Evolutionary conservation across 2,329 filamentous ascomycete species (phyloP), one percentile per base, ranked within the genome.

Genomic region (Macrophomina tecta): DNA sequence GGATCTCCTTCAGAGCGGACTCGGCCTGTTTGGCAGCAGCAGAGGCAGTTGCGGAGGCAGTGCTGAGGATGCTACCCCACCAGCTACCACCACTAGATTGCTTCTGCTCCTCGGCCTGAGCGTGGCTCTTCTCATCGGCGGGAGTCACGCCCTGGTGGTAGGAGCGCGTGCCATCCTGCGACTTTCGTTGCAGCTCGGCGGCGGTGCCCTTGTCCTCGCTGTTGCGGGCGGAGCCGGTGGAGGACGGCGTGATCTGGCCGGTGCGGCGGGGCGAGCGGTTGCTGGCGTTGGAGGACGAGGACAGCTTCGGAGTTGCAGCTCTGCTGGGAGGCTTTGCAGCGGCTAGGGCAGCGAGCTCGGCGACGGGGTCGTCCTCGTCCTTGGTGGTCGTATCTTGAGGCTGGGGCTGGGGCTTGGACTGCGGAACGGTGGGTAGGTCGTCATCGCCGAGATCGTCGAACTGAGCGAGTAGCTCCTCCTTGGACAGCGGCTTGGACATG

Each of bases 1-100:
- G 92, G 56, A 99, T 94, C 79, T 98, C 93, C 77, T 94, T 97
- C 70, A 97, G 94, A 0, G 94, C 91, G 7, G 90, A 92, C 80
- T 97, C 94, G 55, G 95, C 94, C n/a, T 91, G 90, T 70, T 83
- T 88, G 42, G 93, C 93, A 0, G 92, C 93, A 16, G 90, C 89
- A 68, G 81, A 87, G 42, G 92, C 92, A 0, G 92, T 94, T 48
- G 90, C 89, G 68, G 81, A 87, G 42, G 92, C 92, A 0, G 92
- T 94, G 49, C 91, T 92, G 73, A 95, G 86, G 63, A 97, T 81
- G 65, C 93, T 90, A 70, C 92, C 92, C 92, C 92, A 68, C 90
- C 88, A 78, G 11, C 74, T 75, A 3, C 77, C 74, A 4, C 75
- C 75, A 18, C 67, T 32, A 28, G 56, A 51, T 5, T 55, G 76